A percentile compares a stretch with the other conserved stretches of the same genome.
These are phyloP conservation scores for Puccinia coronata DNA, from an alignment of 1,284 basidiomycete species.

Conservation along the genomic window DNA sequence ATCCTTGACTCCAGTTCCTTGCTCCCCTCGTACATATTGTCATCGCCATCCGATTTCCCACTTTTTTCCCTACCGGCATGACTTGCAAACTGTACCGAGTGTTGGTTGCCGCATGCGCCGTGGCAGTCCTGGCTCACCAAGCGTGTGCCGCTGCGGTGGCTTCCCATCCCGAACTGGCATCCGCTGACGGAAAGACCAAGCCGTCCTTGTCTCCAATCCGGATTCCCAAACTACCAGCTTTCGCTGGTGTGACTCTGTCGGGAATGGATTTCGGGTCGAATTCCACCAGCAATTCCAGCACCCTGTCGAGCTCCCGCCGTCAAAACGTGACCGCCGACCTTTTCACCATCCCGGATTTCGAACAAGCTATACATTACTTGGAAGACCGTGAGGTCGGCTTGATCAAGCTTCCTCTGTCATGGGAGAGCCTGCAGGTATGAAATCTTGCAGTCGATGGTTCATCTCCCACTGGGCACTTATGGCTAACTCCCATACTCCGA, in stretches of 20 bases:
- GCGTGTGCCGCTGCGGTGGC: neutral
- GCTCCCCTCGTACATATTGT: neutral
- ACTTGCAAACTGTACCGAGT: conserved; percentile 1
- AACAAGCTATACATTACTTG: conserved; percentile 12
- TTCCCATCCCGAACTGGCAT: neutral
- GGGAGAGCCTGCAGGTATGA: conserved; percentile 5
- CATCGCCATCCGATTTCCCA: neutral
- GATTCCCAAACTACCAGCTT: neutral
- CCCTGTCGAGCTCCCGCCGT: too few species aligned
- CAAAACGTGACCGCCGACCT: neutral
- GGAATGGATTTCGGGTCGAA: conserved; percentile 13
- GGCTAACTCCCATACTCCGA: neutral
- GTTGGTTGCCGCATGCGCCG: neutral
- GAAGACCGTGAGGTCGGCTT: neutral
- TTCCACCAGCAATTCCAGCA: neutral
- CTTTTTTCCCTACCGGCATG: neutral
- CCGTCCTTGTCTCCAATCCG: neutral
- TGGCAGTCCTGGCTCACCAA: conserved; percentile 1
- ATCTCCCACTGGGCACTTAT: neutral
- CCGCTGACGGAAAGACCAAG: neutral
- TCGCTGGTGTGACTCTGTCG: conserved; percentile 20
- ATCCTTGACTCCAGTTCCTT: neutral
- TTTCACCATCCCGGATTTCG: conserved; percentile 14
- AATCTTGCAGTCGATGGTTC: neutral
- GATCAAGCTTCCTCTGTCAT: conserved; percentile 22